These are phyloP conservation scores for Emergomyces pasteurianus DNA, from an alignment of 2,329 filamentous ascomycete species.

Conservation along the genomic window DNA sequence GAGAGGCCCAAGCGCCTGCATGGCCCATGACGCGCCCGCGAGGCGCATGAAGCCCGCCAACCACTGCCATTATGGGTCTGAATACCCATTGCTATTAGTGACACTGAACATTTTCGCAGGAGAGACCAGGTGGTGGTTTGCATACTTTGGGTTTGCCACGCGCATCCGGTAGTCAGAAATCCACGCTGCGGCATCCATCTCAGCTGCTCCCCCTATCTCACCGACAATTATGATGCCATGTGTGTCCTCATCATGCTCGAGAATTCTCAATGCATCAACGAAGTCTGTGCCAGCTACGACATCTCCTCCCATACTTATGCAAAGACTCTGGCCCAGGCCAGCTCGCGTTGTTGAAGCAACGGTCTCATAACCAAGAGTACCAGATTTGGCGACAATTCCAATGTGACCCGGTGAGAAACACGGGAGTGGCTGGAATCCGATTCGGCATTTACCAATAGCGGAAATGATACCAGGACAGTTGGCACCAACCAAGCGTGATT, in stretches of 20 bases:
- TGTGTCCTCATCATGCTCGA: slow-evolving; percentile 55
- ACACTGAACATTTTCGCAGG: slow-evolving; percentile 1
- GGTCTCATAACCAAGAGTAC: slow-evolving; percentile 68
- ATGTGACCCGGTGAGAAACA: slow-evolving; percentile 59
- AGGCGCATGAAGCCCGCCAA: slow-evolving; percentile 55
- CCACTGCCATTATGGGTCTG: slow-evolving; percentile 59
- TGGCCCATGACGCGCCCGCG: slow-evolving; percentile 63
- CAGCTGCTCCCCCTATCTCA: slow-evolving; percentile 58
- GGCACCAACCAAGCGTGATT: slow-evolving; percentile 63
- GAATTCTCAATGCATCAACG: slow-evolving; percentile 55
- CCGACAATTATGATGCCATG: slow-evolving; percentile 61
- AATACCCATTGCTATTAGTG: slow-evolving; percentile 8
- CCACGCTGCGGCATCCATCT: slow-evolving; percentile 63
- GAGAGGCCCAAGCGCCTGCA: slow-evolving; percentile 58
- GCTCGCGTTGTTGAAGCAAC: slow-evolving; percentile 61
- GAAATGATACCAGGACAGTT: slow-evolving; percentile 74
- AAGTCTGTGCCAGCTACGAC: slow-evolving; percentile 63
- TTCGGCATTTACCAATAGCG: slow-evolving; percentile 55
- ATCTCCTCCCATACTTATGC: slow-evolving; percentile 68
- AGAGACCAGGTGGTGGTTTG: slow-evolving; percentile 7
- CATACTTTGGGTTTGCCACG: slow-evolving; percentile 51
- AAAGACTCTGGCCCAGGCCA: slow-evolving; percentile 66
- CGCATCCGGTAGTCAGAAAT: slow-evolving; percentile 53
- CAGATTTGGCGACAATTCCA: slow-evolving; percentile 69
- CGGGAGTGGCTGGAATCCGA: slow-evolving; percentile 65